These are phyloP conservation scores for Inosperma sp. DNA, from an alignment of 768 basidiomycete species.

Conservation along the genomic window DNA sequence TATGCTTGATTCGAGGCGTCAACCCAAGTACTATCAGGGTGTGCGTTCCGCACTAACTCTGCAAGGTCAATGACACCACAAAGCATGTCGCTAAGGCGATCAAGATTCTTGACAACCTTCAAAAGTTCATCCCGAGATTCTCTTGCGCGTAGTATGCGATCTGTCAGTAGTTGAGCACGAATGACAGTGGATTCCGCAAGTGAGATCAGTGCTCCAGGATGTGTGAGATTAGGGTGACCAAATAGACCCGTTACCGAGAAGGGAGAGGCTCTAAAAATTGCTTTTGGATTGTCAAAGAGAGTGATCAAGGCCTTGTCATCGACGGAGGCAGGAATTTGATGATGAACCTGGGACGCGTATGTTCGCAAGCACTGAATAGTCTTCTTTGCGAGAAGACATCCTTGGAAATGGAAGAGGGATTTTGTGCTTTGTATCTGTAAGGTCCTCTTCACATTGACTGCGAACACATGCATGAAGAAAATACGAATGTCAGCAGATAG, in stretches of 20 bases:
- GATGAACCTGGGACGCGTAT: constrained; percentile 39
- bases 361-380: constrained; percentile 12
- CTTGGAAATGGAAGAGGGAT: constrained; percentile 38
- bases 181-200: constrained; percentile 76
- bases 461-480: constrained; percentile 32
- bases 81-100: constrained; percentile 91
- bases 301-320: constrained; percentile 65
- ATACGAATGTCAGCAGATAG: background rate
- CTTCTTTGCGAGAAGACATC: constrained; percentile 33
- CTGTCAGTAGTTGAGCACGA: constrained; percentile 78
- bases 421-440: constrained; percentile 33
- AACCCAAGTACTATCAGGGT: constrained; percentile 84
- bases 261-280: constrained; percentile 34
- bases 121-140: constrained; percentile 71
- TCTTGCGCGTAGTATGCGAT: constrained; percentile 72
- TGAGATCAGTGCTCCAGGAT: constrained; percentile 62
- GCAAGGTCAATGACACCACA: constrained; percentile 97
- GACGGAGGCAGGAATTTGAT: constrained; percentile 51
- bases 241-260: constrained; percentile 76
- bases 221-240: constrained; percentile 65
- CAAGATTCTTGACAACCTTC: constrained; percentile 91
- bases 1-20: constrained; percentile 82
- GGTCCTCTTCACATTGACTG: constrained; percentile 39
- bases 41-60: constrained; percentile 88
- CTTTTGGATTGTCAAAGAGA: constrained; percentile 65